phyloP scores from a whole-genome alignment of 495 filamentous ascomycete genomes.

The Talaromyces trachyspermus region DNA sequence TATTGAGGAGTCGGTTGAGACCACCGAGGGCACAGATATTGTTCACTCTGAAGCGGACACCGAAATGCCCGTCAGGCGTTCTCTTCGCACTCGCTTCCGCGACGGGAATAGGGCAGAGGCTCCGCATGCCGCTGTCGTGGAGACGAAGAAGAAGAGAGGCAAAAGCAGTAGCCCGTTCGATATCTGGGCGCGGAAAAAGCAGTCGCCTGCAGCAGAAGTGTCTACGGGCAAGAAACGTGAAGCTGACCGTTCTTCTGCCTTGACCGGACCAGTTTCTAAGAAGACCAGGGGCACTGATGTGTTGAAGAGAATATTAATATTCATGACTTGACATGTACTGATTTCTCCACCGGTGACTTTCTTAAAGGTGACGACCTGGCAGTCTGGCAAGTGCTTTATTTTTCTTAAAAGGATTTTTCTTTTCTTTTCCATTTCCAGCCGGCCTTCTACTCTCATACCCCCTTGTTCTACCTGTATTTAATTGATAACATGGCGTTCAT shows the following conservation, averaged over 20 bases:
- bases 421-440: not conserved
- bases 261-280: conserved; percentile 23
- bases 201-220: conserved; percentile 16
- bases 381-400: not conserved
- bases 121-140: conserved; percentile 26
- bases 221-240: conserved; percentile 26
- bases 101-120: conserved; percentile 21
- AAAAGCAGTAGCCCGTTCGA: conserved; percentile 57
- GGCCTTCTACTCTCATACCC: not conserved
- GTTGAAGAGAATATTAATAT: too few species aligned
- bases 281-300: conserved; percentile 18
- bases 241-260: conserved; percentile 17
- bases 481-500: not conserved
- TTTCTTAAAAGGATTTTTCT: conserved; percentile 4
- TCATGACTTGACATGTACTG: not conserved
- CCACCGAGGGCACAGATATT: conserved; percentile 36
- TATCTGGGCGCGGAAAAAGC: conserved; percentile 57
- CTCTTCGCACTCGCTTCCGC: conserved; percentile 23
- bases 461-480: conserved; percentile 3
- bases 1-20: conserved; percentile 49
- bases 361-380: not conserved
- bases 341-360: not conserved
- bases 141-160: conserved; percentile 21
- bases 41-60: conserved; percentile 7
- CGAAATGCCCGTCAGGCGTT: conserved; percentile 7